Conservation (phyloP, 179 eudicot species). For the Spergularia azorica region DNA sequence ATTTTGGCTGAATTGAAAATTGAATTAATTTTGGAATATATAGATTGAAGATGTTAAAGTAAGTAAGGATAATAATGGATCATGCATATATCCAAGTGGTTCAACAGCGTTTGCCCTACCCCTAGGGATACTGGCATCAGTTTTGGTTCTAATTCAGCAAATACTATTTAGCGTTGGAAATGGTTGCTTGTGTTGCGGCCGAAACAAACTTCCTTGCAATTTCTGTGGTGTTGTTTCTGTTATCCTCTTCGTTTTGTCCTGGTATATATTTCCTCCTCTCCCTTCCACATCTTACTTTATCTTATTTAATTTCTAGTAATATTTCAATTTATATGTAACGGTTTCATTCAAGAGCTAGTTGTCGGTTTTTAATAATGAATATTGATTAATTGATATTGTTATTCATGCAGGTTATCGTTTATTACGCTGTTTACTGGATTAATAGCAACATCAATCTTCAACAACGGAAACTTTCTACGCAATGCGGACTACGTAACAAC, state of each 20-base stretch:
- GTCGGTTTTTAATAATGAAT: not conserved
- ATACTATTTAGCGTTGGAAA: conserved; percentile 1
- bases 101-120: conserved; percentile 3
- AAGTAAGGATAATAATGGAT: not conserved
- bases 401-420: conserved; percentile 21
- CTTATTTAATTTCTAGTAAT: no score
- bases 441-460: conserved; percentile 5
- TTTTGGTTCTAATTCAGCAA: conserved; percentile 7
- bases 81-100: conserved; percentile 19
- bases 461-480: conserved; percentile 3
- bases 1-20: not conserved
- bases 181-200: conserved; percentile 26
- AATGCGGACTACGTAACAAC: not conserved
- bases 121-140: conserved; percentile 9
- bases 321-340: not conserved
- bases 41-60: not conserved
- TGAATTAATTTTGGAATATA: not conserved
- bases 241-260: conserved; percentile 22
- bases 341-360: not conserved
- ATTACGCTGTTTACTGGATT: conserved; percentile 13
- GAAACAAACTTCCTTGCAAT: conserved; percentile 5
- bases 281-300: no score
- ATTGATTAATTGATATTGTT: not conserved
- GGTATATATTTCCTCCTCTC: conserved; percentile 3
- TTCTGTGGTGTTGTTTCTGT: conserved; percentile 3